These are phyloP conservation scores for Coemansia sp. DNA, from an alignment of 192 early-diverging fungal genomes.

Conservation along the genomic window DNA sequence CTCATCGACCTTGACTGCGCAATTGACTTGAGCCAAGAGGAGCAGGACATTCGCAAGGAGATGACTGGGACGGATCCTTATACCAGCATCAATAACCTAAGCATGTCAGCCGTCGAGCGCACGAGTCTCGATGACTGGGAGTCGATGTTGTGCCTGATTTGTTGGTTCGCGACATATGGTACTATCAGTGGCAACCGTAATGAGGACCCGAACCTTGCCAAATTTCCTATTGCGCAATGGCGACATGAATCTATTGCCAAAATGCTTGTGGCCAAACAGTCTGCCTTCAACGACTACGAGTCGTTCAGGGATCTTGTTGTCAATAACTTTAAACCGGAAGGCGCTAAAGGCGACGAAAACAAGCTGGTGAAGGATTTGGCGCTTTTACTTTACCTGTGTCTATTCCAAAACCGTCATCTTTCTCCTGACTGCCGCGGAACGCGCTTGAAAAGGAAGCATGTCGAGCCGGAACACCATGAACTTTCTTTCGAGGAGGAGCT, in stretches of 20 bases:
- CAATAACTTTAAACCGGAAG: background rate
- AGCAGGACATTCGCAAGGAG: background rate
- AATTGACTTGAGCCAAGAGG: background rate
- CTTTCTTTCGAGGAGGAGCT: too few relatives aligned
- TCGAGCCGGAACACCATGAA: too few relatives aligned
- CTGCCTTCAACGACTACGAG: too few relatives aligned
- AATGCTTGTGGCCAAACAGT: too few relatives aligned
- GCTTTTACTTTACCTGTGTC: too few relatives aligned
- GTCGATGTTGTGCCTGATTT: constrained; percentile 4
- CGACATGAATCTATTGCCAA: too few relatives aligned
- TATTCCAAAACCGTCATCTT: too few relatives aligned
- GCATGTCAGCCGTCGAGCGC: background rate
- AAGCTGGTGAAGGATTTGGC: too few relatives aligned
- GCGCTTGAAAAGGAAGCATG: too few relatives aligned
- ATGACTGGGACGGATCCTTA: constrained; percentile 10
- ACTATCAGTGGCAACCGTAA: background rate
- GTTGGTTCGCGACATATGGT: background rate
- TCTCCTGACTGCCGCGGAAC: too few relatives aligned
- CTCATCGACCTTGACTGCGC: constrained; percentile 34
- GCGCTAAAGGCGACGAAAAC: background rate
- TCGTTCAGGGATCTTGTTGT: too few relatives aligned
- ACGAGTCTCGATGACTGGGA: constrained; percentile 1
- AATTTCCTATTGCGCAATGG: background rate
- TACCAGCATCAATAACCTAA: constrained; percentile 4
- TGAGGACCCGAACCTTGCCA: background rate